Base-by-base conservation (phyloP, 495 filamentous ascomycete species). In the Mycothermus thermophilus region DNA sequence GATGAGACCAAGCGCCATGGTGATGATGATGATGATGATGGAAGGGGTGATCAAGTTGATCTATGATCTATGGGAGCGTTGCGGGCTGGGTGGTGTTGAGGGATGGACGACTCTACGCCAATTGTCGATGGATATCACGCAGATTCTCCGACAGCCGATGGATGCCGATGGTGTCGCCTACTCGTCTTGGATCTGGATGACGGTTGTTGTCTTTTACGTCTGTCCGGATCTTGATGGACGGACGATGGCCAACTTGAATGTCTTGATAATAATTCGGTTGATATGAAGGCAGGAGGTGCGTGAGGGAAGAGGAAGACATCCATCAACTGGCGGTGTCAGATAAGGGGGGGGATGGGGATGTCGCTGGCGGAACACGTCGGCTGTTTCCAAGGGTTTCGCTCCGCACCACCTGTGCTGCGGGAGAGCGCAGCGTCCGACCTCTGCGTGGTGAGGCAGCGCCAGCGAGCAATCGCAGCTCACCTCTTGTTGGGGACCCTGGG, bases 321-420 rank as follows among this genome's bases (percentile, higher is more conserved):
- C 25, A 13, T 25, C 34, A 37, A 52, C 46, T 49, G 49, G 49
- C 49, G 46, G 49, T 47, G 43, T 49, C 44, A 37, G 29, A 30
- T 28, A 27, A 30, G 26, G 27, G 21, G n/a, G n/a, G n/a, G n/a
- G n/a, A n/a, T n/a, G n/a, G n/a, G n/a, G n/a, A n/a, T n/a, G n/a
- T n/a, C n/a, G n/a, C n/a, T n/a, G n/a, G n/a, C n/a, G n/a, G n/a
- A n/a, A n/a, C n/a, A n/a, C n/a, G n/a, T n/a, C n/a, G n/a, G n/a
- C n/a, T n/a, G n/a, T n/a, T n/a, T n/a, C n/a, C n/a, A n/a, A n/a
- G n/a, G n/a, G n/a, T n/a, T n/a, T n/a, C n/a, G n/a, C n/a, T n/a
- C n/a, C n/a, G n/a, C n/a, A n/a, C n/a, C n/a, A n/a, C n/a, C n/a
- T n/a, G n/a, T n/a, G n/a, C n/a, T n/a, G n/a, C n/a, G n/a, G n/a